Conservation (phyloP, 1,139 yeast species). For the Taiozyma sp. region DNA sequence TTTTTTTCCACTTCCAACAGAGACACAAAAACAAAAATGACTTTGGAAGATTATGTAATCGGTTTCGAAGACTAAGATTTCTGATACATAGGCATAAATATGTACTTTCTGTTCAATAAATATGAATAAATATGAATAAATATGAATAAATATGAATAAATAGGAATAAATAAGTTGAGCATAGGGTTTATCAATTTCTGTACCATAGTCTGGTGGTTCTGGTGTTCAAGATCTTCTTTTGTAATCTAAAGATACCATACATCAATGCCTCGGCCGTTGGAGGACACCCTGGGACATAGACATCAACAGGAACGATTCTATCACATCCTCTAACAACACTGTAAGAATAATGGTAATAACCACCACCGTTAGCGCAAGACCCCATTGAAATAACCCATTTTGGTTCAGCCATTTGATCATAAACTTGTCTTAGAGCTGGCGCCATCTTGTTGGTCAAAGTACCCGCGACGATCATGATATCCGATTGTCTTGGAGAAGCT, state of each 20-base stretch:
- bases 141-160: conserved; percentile 7
- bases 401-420: conserved; percentile 94
- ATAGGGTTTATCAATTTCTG: conserved; percentile 42
- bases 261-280: conserved; percentile 89
- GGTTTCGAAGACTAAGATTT: too few relatives aligned
- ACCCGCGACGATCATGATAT: conserved; percentile 92
- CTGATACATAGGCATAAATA: too few relatives aligned
- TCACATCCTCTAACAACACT: conserved; percentile 90
- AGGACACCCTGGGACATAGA: conserved; percentile 92
- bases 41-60: neutral
- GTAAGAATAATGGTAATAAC: conserved; percentile 87
- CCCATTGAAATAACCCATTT: conserved; percentile 92
- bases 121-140: conserved; percentile 3
- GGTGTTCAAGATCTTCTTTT: conserved; percentile 83
- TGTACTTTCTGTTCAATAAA: neutral
- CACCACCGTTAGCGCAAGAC: conserved; percentile 93
- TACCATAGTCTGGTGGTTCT: conserved; percentile 85
- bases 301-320: conserved; percentile 83
- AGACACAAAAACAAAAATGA: too few relatives aligned
- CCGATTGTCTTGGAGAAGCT: conserved; percentile 92
- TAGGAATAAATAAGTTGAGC: neutral
- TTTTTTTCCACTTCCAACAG: too few relatives aligned
- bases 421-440: conserved; percentile 88
- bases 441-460: conserved; percentile 93
- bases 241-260: conserved; percentile 87